Conservation (phyloP, 805 yeast genomes). For the Nematodospora valgi region DNA sequence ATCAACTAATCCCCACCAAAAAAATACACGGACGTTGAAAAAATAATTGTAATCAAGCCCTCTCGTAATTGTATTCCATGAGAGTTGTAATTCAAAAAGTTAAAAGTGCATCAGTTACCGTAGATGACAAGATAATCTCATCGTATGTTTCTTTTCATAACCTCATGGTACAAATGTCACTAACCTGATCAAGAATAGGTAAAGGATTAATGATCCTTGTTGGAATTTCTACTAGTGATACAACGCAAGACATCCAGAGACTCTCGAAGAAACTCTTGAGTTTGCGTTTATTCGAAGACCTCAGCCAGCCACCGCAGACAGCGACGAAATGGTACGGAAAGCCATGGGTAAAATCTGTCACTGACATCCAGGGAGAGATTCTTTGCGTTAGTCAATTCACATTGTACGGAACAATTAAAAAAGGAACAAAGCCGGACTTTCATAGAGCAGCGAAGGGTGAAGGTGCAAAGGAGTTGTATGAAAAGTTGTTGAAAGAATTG, state of each 20-base stretch:
- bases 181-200: conserved; percentile 39
- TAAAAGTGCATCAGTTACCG: conserved; percentile 84
- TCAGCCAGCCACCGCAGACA: conserved; percentile 43
- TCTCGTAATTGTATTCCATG: conserved; percentile 46
- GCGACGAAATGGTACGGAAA: conserved; percentile 46
- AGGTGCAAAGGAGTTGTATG: conserved; percentile 48
- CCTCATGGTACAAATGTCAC: no score
- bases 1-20: not conserved
- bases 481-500: conserved; percentile 48
- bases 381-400: conserved; percentile 93
- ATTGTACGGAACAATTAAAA: conserved; percentile 74
- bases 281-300: conserved; percentile 71
- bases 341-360: conserved; percentile 70
- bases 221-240: conserved; percentile 79
- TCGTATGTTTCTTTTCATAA: conserved; percentile 34
- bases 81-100: conserved; percentile 89
- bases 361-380: conserved; percentile 65
- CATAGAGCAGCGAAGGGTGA: conserved; percentile 86
- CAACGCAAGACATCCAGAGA: conserved; percentile 66
- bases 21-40: not conserved
- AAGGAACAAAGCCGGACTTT: conserved; percentile 94
- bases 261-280: conserved; percentile 63
- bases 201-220: conserved; percentile 78
- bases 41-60: not conserved
- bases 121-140: conserved; percentile 67